Percentiles rank a stretch among this genome's conserved stretches.
Conservation (phyloP, 495 filamentous ascomycete genomes). For the Schizothecium vesticola region DNA sequence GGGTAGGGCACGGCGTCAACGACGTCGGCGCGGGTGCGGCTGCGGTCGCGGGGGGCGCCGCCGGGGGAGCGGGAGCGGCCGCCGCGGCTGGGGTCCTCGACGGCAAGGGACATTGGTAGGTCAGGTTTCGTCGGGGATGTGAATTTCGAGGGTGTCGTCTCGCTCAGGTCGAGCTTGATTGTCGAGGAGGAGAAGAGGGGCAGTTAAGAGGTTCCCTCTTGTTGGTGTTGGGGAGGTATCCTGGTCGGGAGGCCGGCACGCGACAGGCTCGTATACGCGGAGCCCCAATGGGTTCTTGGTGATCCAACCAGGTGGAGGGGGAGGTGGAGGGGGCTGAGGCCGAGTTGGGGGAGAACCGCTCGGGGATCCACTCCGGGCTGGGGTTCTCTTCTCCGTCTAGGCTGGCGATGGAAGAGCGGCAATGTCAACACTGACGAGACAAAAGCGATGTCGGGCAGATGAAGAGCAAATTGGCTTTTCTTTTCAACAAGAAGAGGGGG, state of each 20-base stretch:
- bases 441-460: not conserved
- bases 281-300: not conserved
- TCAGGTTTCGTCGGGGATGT: not conserved
- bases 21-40: constrained; percentile 34
- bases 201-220: not conserved
- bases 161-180: not conserved
- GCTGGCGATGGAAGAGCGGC: not conserved
- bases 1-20: constrained; percentile 47
- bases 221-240: not conserved
- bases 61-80: constrained; percentile 57
- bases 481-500: not conserved
- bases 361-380: not conserved
- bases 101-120: constrained; percentile 44
- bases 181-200: not conserved
- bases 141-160: not conserved
- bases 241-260: not conserved
- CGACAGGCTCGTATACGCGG: not conserved
- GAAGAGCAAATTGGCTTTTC: not conserved
- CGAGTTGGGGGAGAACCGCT: not conserved
- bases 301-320: not conserved
- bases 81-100: constrained; percentile 54
- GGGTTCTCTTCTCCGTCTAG: not conserved
- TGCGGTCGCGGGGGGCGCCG: constrained; percentile 42
- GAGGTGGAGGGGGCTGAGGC: not conserved
- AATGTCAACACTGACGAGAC: not conserved